Evolutionary conservation across 176 grass and related monocot species (phyloP).

Genomic region (Typha latifolia): DNA sequence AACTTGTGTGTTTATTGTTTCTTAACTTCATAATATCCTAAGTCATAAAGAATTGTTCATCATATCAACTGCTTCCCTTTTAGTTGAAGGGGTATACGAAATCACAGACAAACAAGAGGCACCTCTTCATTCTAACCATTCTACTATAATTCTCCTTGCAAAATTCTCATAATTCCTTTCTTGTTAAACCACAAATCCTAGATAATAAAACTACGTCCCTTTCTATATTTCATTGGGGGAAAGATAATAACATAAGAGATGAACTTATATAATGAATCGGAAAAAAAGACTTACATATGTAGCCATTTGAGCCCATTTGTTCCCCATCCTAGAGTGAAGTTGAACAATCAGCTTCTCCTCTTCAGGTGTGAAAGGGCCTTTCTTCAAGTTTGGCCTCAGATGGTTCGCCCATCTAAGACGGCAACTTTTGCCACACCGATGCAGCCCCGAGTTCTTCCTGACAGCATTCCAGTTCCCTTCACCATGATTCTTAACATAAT

Average conservation of each 20-base stretch:
- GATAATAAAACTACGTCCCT: too few species aligned
- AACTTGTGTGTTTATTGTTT: too few species aligned
- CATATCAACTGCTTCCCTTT: too few species aligned
- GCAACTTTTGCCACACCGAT: slow-evolving; percentile 46
- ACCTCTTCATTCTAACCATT: too few species aligned
- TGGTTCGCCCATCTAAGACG: slow-evolving; percentile 55
- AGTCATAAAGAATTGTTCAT: too few species aligned
- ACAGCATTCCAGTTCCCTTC: slow-evolving; percentile 43
- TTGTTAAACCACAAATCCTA: too few species aligned
- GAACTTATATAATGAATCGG: not conserved
- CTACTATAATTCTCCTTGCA: too few species aligned
- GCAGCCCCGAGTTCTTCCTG: slow-evolving; percentile 34
- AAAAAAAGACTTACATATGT: slow-evolving; percentile 1
- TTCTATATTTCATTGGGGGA: too few species aligned
- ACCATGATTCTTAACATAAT: slow-evolving; percentile 33
- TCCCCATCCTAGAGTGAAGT: slow-evolving; percentile 35
- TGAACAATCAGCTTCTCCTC: slow-evolving; percentile 40
- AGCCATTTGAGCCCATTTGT: slow-evolving; percentile 58
- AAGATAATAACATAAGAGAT: not conserved
- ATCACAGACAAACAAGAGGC: too few species aligned
- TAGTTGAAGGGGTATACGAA: too few species aligned
- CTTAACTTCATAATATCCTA: too few species aligned
- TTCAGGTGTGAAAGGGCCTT: slow-evolving; percentile 32
- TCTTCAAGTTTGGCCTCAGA: slow-evolving; percentile 43
- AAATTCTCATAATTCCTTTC: too few species aligned